Percentiles rank a stretch among this genome's conserved stretches.
These are phyloP conservation scores for Solanum aculeatissimum DNA, from an alignment of 305 asterid species.

Conservation along the genomic window DNA sequence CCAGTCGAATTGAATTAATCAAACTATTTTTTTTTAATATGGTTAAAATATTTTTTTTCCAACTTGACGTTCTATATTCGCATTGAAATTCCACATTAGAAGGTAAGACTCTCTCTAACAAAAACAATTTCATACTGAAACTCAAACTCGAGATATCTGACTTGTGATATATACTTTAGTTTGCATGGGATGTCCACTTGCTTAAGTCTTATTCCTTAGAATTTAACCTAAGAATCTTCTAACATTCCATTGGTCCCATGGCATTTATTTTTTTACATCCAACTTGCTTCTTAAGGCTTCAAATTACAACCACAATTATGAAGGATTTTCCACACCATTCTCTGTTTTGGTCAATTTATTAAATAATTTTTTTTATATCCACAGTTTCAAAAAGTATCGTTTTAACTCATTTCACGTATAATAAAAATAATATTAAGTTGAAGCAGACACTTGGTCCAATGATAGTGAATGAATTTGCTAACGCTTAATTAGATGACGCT, in stretches of 20 bases:
- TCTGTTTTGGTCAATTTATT: not conserved
- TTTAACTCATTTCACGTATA: not conserved
- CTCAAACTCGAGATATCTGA: rapidly evolving
- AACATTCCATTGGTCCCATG: not conserved
- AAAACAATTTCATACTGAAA: rapidly evolving
- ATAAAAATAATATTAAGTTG: not conserved
- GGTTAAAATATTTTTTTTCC: not conserved
- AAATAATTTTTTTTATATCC: not conserved
- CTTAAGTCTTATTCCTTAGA: not conserved
- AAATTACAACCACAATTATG: not conserved
- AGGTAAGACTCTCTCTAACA: not conserved
- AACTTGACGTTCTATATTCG: rapidly evolving
- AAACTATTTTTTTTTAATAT: rapidly evolving
- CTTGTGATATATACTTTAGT: not conserved
- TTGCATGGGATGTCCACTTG: not conserved
- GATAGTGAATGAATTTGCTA: not conserved
- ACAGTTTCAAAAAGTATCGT: not conserved
- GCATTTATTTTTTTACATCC: not conserved
- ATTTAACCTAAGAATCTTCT: not conserved
- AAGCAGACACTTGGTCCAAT: not conserved
- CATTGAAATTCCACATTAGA: not conserved
- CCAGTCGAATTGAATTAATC: rapidly evolving
- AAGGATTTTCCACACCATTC: not conserved
- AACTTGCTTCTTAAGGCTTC: not conserved
- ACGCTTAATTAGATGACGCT: too few species aligned